A percentile compares a stretch with the other conserved stretches of the same genome.
These are phyloP conservation scores for Pleurotus giganteus DNA, from an alignment of 768 basidiomycete genomes.

Conservation along the genomic window DNA sequence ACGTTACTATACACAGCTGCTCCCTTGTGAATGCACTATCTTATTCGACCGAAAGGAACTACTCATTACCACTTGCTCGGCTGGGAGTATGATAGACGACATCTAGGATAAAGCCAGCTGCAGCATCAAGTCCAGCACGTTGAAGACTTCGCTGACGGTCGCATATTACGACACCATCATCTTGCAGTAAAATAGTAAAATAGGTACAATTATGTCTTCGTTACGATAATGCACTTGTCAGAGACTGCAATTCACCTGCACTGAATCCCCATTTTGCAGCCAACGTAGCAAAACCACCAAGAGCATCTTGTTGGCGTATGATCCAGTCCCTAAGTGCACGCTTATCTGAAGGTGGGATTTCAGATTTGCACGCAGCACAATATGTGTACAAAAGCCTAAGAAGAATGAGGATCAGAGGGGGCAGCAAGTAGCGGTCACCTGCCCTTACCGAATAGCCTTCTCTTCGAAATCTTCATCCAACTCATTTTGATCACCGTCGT, in stretches of 20 bases:
- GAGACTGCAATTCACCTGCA: constrained; percentile 21
- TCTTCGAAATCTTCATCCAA: constrained; percentile 65
- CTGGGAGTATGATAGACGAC: too few species aligned
- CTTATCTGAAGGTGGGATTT: constrained; percentile 26
- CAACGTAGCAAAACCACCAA: constrained; percentile 16
- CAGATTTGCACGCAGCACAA: constrained; percentile 35
- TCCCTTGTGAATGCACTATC: too few species aligned
- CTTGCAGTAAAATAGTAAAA: background rate
- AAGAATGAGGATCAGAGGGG: background rate
- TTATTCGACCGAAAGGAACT: too few species aligned
- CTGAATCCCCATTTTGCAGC: constrained; percentile 28
- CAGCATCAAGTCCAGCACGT: too few species aligned
- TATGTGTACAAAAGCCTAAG: constrained; percentile 54
- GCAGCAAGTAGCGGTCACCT: background rate
- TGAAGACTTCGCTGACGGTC: too few species aligned
- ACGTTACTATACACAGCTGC: too few species aligned
- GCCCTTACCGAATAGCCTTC: constrained; percentile 48
- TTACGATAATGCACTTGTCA: constrained; percentile 10
- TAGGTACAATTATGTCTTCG: background rate
- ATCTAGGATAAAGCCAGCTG: too few species aligned
- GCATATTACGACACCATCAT: background rate
- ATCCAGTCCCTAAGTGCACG: constrained; percentile 25
- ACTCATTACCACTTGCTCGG: too few species aligned
- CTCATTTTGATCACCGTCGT: constrained; percentile 60
- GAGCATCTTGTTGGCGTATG: constrained; percentile 18